Evolutionary conservation across 2,329 filamentous ascomycete genomes (phyloP).

Genomic region (Pyrenophora tritici-repentis): DNA sequence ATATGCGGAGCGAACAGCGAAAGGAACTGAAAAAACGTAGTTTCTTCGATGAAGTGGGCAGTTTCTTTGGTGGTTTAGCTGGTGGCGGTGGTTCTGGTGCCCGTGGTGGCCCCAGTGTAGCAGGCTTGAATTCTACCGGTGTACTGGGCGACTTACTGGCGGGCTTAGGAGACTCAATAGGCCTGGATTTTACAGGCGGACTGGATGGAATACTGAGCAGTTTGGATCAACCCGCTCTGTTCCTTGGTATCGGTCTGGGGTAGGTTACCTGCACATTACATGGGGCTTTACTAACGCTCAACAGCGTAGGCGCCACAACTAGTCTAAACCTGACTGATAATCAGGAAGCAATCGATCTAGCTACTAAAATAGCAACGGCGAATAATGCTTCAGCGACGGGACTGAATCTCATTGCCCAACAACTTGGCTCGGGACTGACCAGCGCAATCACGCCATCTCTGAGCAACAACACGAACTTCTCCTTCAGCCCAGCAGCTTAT

Average conservation of each 20-base stretch:
- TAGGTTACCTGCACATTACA: conserved; percentile 8
- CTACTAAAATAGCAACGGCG: conserved; percentile 24
- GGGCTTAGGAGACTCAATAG: conserved; percentile 17
- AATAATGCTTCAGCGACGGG: conserved; percentile 30
- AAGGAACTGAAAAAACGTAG: conserved; percentile 8
- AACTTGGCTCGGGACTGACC: conserved; percentile 32
- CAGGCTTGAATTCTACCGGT: conserved; percentile 15
- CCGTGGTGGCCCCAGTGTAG: background rate
- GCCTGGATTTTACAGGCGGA: conserved; percentile 18
- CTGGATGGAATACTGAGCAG: conserved; percentile 17
- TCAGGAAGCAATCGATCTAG: conserved; percentile 21
- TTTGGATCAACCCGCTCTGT: conserved; percentile 29
- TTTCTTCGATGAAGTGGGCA: conserved; percentile 16
- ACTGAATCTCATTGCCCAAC: conserved; percentile 31
- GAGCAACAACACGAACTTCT: background rate
- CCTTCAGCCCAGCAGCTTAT: conserved; percentile 29
- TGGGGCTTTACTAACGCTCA: conserved; percentile 7
- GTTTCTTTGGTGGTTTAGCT: conserved; percentile 9
- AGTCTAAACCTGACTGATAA: conserved; percentile 32
- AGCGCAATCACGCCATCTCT: conserved; percentile 27
- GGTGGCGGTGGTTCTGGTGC: background rate
- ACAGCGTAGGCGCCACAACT: conserved; percentile 33
- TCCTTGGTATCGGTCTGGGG: conserved; percentile 39
- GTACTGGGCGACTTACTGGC: conserved; percentile 19
- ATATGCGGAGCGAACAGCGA: conserved; percentile 11